Evolutionary conservation across 2,329 filamentous ascomycete species (phyloP), one percentile per base, ranked within the genome.

Genomic region (Pyricularia pennisetigena): DNA sequence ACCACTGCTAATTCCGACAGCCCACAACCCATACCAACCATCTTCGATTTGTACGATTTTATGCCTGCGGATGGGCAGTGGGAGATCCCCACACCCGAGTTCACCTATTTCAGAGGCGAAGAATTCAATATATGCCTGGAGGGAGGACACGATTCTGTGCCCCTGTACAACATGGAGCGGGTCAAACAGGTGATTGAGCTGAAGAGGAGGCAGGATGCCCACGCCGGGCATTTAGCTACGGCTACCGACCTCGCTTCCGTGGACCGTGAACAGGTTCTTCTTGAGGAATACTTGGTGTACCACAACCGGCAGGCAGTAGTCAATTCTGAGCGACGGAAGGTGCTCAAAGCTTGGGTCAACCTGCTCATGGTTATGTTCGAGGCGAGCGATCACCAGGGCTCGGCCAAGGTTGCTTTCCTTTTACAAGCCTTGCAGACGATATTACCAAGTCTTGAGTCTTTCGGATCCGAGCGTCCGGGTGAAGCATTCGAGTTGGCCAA

Each of bases 41-140:
- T 98, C 7, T 97, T 98, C 74, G 93, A 97, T 71, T 84, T 98
- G 26, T 95, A 97, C 73, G 95, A 99, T 78, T 98, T 98, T 74
- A 85, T 95, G 69, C 78, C 84, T 2, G 76, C 82, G 24, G 82
- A 83, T 64, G 81, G 77, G 20, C 74, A 81, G n/a, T 87, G 85
- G 80, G 77, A 80, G 28, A 76, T 80, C 4, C 75, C 83, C 2
- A 77, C 85, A 2, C 87, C 88, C 2, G 76, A 82, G 5, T 79
- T 91, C 24, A 79, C 82, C 59, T 86, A 86, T 70, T 89, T 94
- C 70, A 80, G 81, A 23, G 88, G 88, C 61, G 76, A 96, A 28
- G 88, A 94, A 71, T 79, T 96, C 65, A 82, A 85, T 3, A 80
- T 86, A 1, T 94, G 90, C 72, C 75, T 86, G 12, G 86, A 87